Evolutionary conservation across 495 filamentous ascomycete species (phyloP).

Genomic region (Pseudevernia furfuracea): DNA sequence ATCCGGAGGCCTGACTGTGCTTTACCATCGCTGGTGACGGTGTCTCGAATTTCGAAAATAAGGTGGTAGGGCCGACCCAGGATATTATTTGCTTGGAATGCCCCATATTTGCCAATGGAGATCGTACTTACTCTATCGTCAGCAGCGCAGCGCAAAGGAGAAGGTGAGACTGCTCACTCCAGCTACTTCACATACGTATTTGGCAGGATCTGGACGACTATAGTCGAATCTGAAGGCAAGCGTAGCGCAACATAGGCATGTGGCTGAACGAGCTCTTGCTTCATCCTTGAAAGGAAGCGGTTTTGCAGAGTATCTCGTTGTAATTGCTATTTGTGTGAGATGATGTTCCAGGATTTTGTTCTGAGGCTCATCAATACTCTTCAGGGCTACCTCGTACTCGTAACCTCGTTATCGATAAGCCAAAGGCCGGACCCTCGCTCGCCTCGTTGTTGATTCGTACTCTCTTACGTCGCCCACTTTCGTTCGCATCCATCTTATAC

Average conservation of each 20-base stretch:
- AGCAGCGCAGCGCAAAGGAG: conserved; percentile 21
- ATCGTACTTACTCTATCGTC: conserved; percentile 52
- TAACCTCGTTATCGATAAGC: conserved; percentile 13
- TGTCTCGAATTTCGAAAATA: conserved; percentile 81
- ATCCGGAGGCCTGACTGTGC: conserved; percentile 57
- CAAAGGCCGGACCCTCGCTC: background rate
- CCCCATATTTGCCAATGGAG: conserved; percentile 81
- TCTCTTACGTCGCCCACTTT: background rate
- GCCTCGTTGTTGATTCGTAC: conserved; percentile 6
- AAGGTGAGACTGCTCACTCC: conserved; percentile 27
- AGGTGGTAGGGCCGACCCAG: conserved; percentile 82
- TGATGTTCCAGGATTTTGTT: too few species aligned
- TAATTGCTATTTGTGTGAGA: too few species aligned
- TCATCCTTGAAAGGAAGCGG: conserved; percentile 4
- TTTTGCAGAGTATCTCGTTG: background rate
- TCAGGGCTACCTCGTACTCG: background rate
- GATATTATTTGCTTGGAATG: conserved; percentile 76
- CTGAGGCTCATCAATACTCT: background rate
- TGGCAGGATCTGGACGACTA: conserved; percentile 58
- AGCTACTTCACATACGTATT: conserved; percentile 59
- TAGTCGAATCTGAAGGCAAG: conserved; percentile 58
- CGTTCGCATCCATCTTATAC: background rate
- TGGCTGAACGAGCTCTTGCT: conserved; percentile 44
- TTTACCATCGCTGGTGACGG: conserved; percentile 52
- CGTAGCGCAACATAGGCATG: conserved; percentile 56